Conservation (phyloP, 495 filamentous ascomycete species). For the Podospora bellae-mahoneyi region DNA sequence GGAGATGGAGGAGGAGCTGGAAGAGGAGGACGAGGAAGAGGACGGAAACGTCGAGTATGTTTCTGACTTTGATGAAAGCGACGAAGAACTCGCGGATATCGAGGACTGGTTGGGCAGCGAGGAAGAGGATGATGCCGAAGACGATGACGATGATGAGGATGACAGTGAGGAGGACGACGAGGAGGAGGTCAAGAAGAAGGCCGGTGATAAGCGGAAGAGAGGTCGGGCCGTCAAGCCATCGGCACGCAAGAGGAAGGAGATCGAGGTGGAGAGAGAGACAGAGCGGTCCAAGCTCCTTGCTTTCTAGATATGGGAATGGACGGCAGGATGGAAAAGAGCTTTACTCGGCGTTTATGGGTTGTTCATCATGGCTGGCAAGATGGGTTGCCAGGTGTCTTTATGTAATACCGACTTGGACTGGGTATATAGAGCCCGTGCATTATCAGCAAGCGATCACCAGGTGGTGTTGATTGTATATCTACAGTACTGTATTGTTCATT, state of each 20-base stretch:
- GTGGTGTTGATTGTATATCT: neutral
- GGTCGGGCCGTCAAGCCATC: conserved; percentile 52
- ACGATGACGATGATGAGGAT: conserved; percentile 46
- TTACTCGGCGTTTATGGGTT: neutral
- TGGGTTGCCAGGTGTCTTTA: neutral
- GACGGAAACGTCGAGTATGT: conserved; percentile 87
- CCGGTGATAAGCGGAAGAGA: conserved; percentile 67
- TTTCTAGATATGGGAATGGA: conserved; percentile 31
- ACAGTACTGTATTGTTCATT: neutral
- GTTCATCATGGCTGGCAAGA: neutral
- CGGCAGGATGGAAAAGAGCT: neutral
- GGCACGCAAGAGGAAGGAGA: conserved; percentile 66
- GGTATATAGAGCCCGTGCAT: neutral
- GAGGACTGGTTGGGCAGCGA: conserved; percentile 52
- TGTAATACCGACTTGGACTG: neutral
- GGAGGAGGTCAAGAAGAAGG: conserved; percentile 44
- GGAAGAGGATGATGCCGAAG: conserved; percentile 47
- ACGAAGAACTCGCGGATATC: conserved; percentile 50
- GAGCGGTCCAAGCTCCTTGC: conserved; percentile 41
- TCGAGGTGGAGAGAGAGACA: conserved; percentile 68
- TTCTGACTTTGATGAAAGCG: conserved; percentile 53
- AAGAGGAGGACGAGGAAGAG: conserved; percentile 61
- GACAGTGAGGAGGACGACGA: conserved; percentile 41
- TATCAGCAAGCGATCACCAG: neutral
- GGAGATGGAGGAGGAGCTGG: conserved; percentile 65